Base-by-base conservation (phyloP, 2,329 filamentous ascomycete species). In the Cladosporium velox region DNA sequence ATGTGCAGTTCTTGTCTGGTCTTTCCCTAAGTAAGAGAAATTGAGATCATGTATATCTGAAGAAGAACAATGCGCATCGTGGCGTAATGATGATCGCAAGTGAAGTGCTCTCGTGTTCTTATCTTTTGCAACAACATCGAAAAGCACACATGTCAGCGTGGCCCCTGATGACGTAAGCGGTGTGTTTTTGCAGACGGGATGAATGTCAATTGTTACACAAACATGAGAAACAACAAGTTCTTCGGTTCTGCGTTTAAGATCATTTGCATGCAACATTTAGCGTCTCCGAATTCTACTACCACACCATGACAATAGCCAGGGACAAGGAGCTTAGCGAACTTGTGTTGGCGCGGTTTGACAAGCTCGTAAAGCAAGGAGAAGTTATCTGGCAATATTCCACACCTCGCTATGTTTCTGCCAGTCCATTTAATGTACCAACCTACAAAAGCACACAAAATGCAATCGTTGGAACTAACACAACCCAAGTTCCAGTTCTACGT, bases 401-500 rank as follows among this genome's bases (percentile, higher is more conserved):
- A 41, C 60, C 60, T 55, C 60, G 60, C 30, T 38, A 63, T 32
- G 12, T 63, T 15, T 52, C 32, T 18, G 49, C 32, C 10, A 30
- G 15, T 24, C 60, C 60, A 4, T 63, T 63, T 10, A 47, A 63
- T 30, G 60, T 63, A 63, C 18, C 26, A 21, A 51, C 3, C 2
- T 26, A 26, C 18, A 7, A 15, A 4, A 21, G 1, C 10, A n/a
- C n/a, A 8, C 21, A n/a, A 47, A 21, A 10, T 47, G n/a, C 8
- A 47, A 47, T 11, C 7, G 21, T 8, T 12, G n/a, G 8, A 47
- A 30, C 49, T 52, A 18, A 52, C 26, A 8, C 24, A 52, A 26
- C 4, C 11, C 49, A 12, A 34, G 15, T 67, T 70, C 58, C 65
- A 66, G 34, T 69, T 69, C 54, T 64, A 64, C 44, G 58, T 70